These are phyloP conservation scores for Thalassiosira oceanica DNA, from an alignment of 352 stramenopile genomes.

Conservation along the genomic window DNA sequence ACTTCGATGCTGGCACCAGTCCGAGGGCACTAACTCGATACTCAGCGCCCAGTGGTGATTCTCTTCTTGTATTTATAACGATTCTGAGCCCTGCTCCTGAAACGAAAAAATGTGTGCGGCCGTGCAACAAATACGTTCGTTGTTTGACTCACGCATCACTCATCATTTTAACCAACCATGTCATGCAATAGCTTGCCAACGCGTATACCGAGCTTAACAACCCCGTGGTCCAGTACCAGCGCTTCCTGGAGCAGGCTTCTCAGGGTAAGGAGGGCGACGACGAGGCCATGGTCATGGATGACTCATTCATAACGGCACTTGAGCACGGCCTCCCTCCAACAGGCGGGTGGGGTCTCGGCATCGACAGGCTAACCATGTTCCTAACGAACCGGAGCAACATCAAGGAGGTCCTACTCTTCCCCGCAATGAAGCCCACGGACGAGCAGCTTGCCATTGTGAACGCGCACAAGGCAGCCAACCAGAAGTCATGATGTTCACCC, in stretches of 20 bases:
- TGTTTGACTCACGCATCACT: constrained; percentile 1
- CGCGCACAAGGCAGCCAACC: constrained; percentile 47
- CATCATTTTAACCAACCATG: neutral
- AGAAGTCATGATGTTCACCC: too few relatives aligned
- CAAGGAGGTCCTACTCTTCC: constrained; percentile 99
- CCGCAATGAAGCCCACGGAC: constrained; percentile 95
- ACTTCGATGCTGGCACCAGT: too few relatives aligned
- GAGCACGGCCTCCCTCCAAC: constrained; percentile 97
- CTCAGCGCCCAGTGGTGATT: too few relatives aligned
- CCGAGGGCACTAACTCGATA: too few relatives aligned
- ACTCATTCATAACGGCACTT: constrained; percentile 96
- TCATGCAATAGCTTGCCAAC: constrained; percentile 89
- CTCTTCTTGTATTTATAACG: too few relatives aligned
- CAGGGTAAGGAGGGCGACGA: constrained; percentile 85
- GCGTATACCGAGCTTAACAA: constrained; percentile 99
- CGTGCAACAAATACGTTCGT: too few relatives aligned
- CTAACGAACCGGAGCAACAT: constrained; percentile 98
- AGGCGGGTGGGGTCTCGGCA: constrained; percentile 94
- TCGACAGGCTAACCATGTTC: constrained; percentile 98
- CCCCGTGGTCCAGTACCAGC: constrained; percentile 92
- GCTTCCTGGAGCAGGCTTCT: constrained; percentile 91
- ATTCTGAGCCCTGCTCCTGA: too few relatives aligned
- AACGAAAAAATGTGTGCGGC: too few relatives aligned
- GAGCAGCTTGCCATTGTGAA: constrained; percentile 64
- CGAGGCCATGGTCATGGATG: constrained; percentile 92